Base-by-base conservation (phyloP, 1,284 basidiomycete genomes). In the Marasmius sp. region DNA sequence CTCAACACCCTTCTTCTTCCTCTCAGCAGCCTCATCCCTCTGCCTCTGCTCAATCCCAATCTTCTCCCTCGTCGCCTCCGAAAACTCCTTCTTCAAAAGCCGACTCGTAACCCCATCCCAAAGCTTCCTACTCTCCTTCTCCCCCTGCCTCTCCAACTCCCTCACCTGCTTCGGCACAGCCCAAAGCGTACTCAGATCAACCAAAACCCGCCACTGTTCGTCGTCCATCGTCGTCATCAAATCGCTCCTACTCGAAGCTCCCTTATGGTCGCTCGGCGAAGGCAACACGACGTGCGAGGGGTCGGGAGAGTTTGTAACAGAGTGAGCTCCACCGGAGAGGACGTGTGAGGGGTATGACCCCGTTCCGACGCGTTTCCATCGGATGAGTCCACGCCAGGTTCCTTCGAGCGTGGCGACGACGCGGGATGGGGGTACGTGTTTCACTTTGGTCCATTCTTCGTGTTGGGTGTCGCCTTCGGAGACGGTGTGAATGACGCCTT, bases 401-500 rank as follows among this genome's bases (percentile, higher is more conserved):
- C 97, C 97, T 61, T 97, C 93, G 61, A 98, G 85, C 39, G 87
- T 82, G 2, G 92, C 95, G 8, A 95, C 86, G 48, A 95, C 77
- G 61, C 87, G 84, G 47, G 89, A 86, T 49, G 81, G 75, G 1
- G 96, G 96, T 16, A 99, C 94, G 67, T 97, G 91, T 78, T 94
- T 98, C 66, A 94, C 85, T 74, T 89, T 92, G 20, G 88, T 93
- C 92, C 93, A 97, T 64, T 88, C 88, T 64, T 87, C 83, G 66
- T 88, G 85, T 57, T 85, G 83, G 8, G 77, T 81, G 49, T 85
- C 84, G 61, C 79, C 82, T 39, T 87, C 85, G 58, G 82, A 80
- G 65, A 93, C 93, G 12, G 86, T 86, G 76, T 97, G 95, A 59
- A 99, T 88, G 50, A 97, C 89, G 53, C 95, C 97, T 69, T 98